phyloP scores from a whole-genome alignment of 2,329 filamentous ascomycete species.

The Macrophomina phaseolina region DNA sequence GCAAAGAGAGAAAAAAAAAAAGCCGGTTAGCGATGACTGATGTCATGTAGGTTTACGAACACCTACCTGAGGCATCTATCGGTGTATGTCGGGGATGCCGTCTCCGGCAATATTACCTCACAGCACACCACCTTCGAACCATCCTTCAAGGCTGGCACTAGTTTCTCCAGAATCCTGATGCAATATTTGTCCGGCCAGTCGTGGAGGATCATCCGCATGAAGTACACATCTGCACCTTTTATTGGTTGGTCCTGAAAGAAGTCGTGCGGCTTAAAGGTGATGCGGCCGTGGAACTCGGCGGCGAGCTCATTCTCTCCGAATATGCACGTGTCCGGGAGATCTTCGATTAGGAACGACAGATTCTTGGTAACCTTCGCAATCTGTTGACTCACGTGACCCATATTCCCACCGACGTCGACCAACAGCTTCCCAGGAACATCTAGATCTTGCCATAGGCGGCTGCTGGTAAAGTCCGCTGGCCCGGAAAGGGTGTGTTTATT shows the following conservation, averaged over 20 bases:
- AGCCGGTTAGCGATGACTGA: not conserved
- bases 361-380: constrained; percentile 36
- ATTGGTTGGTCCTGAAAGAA: constrained; percentile 64
- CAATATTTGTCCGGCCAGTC: constrained; percentile 63
- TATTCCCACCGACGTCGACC: constrained; percentile 25
- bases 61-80: not conserved
- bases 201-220: constrained; percentile 66
- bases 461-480: not conserved
- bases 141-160: constrained; percentile 50
- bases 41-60: not conserved
- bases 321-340: constrained; percentile 35
- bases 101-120: constrained; percentile 36
- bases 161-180: constrained; percentile 38
- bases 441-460: not conserved
- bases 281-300: constrained; percentile 34
- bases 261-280: constrained; percentile 56
- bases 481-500: not conserved
- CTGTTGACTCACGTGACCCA: constrained; percentile 33
- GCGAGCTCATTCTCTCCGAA: constrained; percentile 11
- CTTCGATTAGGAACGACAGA: constrained; percentile 40
- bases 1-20: not conserved
- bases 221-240: constrained; percentile 61
- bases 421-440: not conserved
- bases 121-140: constrained; percentile 13
- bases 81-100: constrained; percentile 19